Evolutionary conservation across 2,329 filamentous ascomycete genomes (phyloP).

Genomic region (Geosmithia putterillii): DNA sequence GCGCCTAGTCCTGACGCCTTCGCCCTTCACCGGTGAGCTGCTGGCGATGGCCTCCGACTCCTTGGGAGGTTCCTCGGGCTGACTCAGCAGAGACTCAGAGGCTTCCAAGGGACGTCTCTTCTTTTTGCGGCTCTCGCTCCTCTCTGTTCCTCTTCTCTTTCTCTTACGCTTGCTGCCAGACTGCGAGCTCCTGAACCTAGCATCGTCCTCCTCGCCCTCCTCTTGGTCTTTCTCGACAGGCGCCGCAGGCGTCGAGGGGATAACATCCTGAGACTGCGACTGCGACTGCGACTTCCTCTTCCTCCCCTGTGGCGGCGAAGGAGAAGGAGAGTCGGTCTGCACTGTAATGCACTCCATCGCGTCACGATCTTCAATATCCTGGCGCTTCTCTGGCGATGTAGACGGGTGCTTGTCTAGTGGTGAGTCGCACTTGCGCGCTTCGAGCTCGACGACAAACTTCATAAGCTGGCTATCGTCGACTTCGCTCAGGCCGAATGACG

Average conservation of each 20-base stretch:
- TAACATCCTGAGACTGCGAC: slow-evolving; percentile 2
- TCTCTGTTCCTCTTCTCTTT: slow-evolving; percentile 9
- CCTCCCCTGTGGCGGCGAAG: neutral
- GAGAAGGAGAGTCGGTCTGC: neutral
- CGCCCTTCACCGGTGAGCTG: neutral
- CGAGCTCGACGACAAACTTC: slow-evolving; percentile 35
- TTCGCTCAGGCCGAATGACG: slow-evolving; percentile 28
- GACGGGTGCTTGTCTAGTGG: neutral
- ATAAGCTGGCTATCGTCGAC: slow-evolving; percentile 34
- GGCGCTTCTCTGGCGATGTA: neutral
- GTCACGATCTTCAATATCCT: neutral
- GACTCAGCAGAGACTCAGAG: neutral
- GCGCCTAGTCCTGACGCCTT: slow-evolving; percentile 1
- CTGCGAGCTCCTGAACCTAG: neutral
- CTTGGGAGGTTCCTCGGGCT: neutral
- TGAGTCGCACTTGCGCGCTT: slow-evolving; percentile 12
- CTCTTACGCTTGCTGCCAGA: slow-evolving; percentile 14
- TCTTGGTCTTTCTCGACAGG: neutral
- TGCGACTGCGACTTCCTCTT: neutral
- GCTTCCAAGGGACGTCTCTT: slow-evolving; percentile 12
- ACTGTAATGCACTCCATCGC: neutral
- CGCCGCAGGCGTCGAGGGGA: slow-evolving; percentile 11
- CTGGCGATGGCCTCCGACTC: neutral
- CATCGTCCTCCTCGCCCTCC: no score
- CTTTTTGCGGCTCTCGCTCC: slow-evolving; percentile 13